Evolutionary conservation across 2,329 filamentous ascomycete species (phyloP).

Genomic region (Fusarium agapanthi): DNA sequence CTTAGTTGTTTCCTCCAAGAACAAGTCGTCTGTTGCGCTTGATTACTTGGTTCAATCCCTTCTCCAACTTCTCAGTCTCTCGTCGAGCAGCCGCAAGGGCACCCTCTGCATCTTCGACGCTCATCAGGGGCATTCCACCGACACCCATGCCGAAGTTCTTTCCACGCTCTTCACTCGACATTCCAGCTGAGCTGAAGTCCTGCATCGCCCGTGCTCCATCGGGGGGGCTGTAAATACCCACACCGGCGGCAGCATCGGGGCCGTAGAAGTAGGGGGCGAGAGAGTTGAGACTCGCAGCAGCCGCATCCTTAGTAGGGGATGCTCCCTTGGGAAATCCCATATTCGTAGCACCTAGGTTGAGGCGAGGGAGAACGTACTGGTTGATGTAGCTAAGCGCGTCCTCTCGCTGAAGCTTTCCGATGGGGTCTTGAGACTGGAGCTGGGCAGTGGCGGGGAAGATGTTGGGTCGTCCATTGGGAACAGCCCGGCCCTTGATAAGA

Average conservation of each 20-base stretch:
- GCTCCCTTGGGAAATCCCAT: constrained; percentile 52
- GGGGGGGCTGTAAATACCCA: constrained; percentile 53
- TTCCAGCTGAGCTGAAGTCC: constrained; percentile 45
- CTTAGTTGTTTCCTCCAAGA: constrained; percentile 47
- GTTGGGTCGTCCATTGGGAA: constrained; percentile 69
- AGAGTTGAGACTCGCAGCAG: constrained; percentile 61
- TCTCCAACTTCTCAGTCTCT: constrained; percentile 70
- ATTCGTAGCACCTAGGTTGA: constrained; percentile 62
- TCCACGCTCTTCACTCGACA: constrained; percentile 43
- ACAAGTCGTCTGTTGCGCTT: constrained; percentile 67
- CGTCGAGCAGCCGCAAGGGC: constrained; percentile 61
- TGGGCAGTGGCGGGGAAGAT: constrained; percentile 64
- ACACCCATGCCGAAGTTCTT: constrained; percentile 45
- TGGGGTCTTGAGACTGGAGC: constrained; percentile 63
- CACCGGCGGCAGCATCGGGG: constrained; percentile 54
- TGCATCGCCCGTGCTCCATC: constrained; percentile 49
- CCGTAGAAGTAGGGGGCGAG: constrained; percentile 66
- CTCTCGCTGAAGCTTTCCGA: constrained; percentile 72
- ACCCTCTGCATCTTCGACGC: constrained; percentile 69
- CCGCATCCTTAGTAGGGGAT: constrained; percentile 53
- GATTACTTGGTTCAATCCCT: constrained; percentile 66
- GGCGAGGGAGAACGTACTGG: constrained; percentile 70
- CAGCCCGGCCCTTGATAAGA: constrained; percentile 70
- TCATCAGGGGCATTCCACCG: constrained; percentile 64
- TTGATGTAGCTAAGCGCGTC: constrained; percentile 75